These are phyloP conservation scores for Sabuloglossum arenarium DNA, from an alignment of 495 filamentous ascomycete genomes.

Conservation along the genomic window DNA sequence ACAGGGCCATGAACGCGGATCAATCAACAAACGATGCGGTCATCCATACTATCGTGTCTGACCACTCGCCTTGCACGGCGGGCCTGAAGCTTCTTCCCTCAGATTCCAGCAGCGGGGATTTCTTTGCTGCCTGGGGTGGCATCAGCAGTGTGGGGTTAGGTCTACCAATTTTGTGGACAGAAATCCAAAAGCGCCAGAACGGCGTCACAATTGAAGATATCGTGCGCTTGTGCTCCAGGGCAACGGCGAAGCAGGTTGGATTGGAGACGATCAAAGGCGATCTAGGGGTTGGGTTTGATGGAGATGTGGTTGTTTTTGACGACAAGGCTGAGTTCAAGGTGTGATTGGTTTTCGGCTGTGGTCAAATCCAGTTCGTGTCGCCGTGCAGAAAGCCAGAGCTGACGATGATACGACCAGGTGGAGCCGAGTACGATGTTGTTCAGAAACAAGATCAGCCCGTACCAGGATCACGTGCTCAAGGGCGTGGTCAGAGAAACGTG, in stretches of 20 bases:
- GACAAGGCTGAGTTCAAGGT: conserved; percentile 52
- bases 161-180: conserved; percentile 77
- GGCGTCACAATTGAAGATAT: conserved; percentile 42
- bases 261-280: conserved; percentile 67
- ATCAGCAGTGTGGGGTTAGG: conserved; percentile 88
- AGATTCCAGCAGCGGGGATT: conserved; percentile 44
- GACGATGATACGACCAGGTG: conserved; percentile 7
- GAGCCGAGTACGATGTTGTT: conserved; percentile 50
- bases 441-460: conserved; percentile 86
- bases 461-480: conserved; percentile 61
- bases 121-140: conserved; percentile 91
- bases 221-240: conserved; percentile 62
- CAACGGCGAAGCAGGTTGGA: conserved; percentile 82
- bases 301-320: conserved; percentile 85
- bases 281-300: conserved; percentile 68
- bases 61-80: conserved; percentile 92
- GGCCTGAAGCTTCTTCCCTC: conserved; percentile 74
- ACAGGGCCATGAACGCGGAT: not conserved
- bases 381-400: not conserved
- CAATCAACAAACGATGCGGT: conserved; percentile 42
- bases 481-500: conserved; percentile 82
- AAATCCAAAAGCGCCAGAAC: conserved; percentile 33
- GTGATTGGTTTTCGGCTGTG: too few relatives aligned
- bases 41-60: conserved; percentile 86
- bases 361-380: too few relatives aligned